Conservation (phyloP, 768 basidiomycete species). For the Cantharellus anzutake region DNA sequence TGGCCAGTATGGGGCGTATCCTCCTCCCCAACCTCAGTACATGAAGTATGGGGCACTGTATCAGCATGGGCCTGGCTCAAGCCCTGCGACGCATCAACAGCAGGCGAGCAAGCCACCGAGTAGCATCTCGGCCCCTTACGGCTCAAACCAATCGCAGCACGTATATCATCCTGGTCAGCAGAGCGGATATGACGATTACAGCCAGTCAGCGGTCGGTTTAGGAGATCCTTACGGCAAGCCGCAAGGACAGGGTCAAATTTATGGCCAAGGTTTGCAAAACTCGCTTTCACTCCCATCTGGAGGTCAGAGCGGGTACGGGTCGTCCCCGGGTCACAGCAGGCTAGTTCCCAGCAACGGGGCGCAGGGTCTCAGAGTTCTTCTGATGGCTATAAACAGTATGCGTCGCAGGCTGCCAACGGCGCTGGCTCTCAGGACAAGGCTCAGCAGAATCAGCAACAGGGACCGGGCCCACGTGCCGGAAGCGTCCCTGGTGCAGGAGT, state of each 20-base stretch:
- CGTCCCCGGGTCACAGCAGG: background rate
- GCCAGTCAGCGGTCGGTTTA: background rate
- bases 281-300: background rate
- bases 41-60: background rate
- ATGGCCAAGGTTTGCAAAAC: background rate
- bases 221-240: background rate
- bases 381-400: background rate
- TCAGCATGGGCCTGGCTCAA: background rate
- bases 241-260: background rate
- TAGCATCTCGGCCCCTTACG: background rate
- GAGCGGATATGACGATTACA: background rate
- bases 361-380: no score
- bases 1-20: background rate
- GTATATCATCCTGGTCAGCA: background rate
- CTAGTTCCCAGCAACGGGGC: background rate
- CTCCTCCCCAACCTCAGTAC: constrained; percentile 2
- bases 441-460: background rate
- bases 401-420: background rate
- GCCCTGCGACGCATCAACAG: background rate
- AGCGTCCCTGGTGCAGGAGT: background rate
- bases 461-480: background rate
- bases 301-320: background rate
- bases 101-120: background rate
- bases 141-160: background rate
- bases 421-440: background rate